These are phyloP conservation scores for Thelephora ganbajun DNA, from an alignment of 768 basidiomycete genomes.

Conservation along the genomic window DNA sequence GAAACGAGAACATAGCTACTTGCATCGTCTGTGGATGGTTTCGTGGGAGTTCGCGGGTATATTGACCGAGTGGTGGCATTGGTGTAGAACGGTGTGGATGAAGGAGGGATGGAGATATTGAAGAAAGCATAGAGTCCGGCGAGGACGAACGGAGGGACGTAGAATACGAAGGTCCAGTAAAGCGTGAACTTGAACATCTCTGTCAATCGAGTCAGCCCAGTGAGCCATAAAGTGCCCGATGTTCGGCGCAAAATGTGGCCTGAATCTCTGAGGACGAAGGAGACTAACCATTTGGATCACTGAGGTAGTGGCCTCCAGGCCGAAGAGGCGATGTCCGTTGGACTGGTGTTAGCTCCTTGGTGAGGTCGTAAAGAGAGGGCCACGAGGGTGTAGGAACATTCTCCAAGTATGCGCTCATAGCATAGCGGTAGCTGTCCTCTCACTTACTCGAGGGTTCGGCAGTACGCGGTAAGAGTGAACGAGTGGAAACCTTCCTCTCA, in stretches of 20 bases:
- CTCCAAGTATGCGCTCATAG: too few relatives aligned
- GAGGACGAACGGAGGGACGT: conserved; percentile 26
- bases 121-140: conserved; percentile 28
- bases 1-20: too few relatives aligned
- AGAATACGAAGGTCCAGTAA: conserved; percentile 33
- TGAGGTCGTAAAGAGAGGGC: conserved; percentile 23
- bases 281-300: conserved; percentile 18
- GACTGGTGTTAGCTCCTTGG: conserved; percentile 19
- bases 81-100: conserved; percentile 1
- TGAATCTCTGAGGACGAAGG: too few relatives aligned
- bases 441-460: too few relatives aligned
- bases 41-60: background rate
- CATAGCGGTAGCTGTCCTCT: too few relatives aligned
- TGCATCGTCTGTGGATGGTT: background rate
- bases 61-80: background rate
- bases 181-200: conserved; percentile 32
- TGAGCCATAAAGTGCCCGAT: too few relatives aligned
- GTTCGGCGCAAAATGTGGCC: too few relatives aligned
- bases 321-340: conserved; percentile 16
- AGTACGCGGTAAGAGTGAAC: too few relatives aligned
- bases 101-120: conserved; percentile 26
- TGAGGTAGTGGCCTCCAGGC: conserved; percentile 21
- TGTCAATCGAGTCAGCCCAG: conserved; percentile 6
- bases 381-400: conserved; percentile 8
- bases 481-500: too few relatives aligned